phyloP scores from a whole-genome alignment of 345 rosid species.

The Brassica cretica region DNA sequence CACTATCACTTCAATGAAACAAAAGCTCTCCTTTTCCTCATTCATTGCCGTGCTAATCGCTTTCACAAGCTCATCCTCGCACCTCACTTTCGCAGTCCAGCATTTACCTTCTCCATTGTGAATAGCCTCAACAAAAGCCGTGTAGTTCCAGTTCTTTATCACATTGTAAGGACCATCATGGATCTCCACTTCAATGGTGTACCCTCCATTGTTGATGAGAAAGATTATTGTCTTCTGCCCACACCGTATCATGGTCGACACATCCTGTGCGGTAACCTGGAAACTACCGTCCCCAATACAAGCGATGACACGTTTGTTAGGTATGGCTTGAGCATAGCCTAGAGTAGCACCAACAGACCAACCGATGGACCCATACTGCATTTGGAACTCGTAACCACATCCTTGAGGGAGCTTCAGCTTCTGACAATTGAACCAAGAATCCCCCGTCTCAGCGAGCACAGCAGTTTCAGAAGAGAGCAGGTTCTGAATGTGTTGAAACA shows the following conservation, averaged over 20 bases:
- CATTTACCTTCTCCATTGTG: slow-evolving; percentile 62
- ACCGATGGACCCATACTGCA: slow-evolving; percentile 65
- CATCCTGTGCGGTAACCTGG: slow-evolving; percentile 70
- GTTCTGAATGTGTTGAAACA: slow-evolving; percentile 59
- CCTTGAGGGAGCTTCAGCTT: slow-evolving; percentile 58
- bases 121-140: slow-evolving; percentile 60
- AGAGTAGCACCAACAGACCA: slow-evolving; percentile 74
- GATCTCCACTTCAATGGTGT: slow-evolving; percentile 64
- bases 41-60: slow-evolving; percentile 52
- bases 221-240: slow-evolving; percentile 59
- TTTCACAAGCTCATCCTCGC: slow-evolving; percentile 49
- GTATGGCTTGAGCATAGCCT: slow-evolving; percentile 57
- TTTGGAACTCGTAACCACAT: slow-evolving; percentile 61
- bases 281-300: slow-evolving; percentile 74
- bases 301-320: slow-evolving; percentile 54
- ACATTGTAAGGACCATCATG: slow-evolving; percentile 75
- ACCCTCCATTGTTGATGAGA: slow-evolving; percentile 72
- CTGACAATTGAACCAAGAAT: slow-evolving; percentile 69
- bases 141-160: slow-evolving; percentile 75
- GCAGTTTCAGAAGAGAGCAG: slow-evolving; percentile 49
- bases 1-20: slow-evolving; percentile 66
- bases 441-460: slow-evolving; percentile 61
- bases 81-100: slow-evolving; percentile 63
- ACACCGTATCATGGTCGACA: slow-evolving; percentile 61
- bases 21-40: slow-evolving; percentile 51